Percentiles rank a stretch among this genome's conserved stretches.
Conservation (phyloP, 1,139 yeast genomes). For the Yamadazyma triangularis region DNA sequence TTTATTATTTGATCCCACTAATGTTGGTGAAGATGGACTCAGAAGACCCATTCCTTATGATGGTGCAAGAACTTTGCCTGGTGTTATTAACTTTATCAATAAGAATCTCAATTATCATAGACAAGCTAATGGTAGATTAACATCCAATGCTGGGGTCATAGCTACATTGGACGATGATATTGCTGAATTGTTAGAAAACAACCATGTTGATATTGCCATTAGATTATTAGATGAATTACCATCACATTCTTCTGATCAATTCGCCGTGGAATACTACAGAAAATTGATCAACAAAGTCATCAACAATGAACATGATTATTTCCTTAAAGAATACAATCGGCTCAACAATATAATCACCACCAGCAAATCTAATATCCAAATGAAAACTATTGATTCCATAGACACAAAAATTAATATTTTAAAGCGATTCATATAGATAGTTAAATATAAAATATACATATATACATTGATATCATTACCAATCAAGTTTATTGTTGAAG, state of each 20-base stretch:
- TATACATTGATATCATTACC: constrained; percentile 33
- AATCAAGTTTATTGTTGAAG: constrained; percentile 41
- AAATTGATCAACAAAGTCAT: constrained; percentile 25
- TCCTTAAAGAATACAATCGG: constrained; percentile 49
- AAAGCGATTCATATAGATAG: constrained; percentile 20
- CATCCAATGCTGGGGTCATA: constrained; percentile 52
- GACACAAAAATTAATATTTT: constrained; percentile 48
- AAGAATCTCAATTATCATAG: constrained; percentile 50
- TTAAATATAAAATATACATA: constrained; percentile 1
- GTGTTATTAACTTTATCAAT: constrained; percentile 49
- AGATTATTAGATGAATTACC: constrained; percentile 13
- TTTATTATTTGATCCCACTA: constrained; percentile 36
- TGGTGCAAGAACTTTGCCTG: constrained; percentile 40
- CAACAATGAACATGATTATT: constrained; percentile 26
- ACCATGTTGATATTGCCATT: constrained; percentile 5
- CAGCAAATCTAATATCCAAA: constrained; percentile 28
- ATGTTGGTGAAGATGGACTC: constrained; percentile 28
- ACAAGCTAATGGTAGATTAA: constrained; percentile 44
- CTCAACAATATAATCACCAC: constrained; percentile 42
- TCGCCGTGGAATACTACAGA: constrained; percentile 7
- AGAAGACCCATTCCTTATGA: constrained; percentile 35
- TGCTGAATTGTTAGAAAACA: constrained; percentile 4
- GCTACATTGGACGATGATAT: constrained; percentile 29
- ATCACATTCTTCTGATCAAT: constrained; percentile 19
- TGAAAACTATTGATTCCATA: constrained; percentile 39